Percentiles rank a stretch among this genome's conserved stretches.
phyloP scores from a whole-genome alignment of 176 grass and related monocot species.

The Musa schizocarpa region DNA sequence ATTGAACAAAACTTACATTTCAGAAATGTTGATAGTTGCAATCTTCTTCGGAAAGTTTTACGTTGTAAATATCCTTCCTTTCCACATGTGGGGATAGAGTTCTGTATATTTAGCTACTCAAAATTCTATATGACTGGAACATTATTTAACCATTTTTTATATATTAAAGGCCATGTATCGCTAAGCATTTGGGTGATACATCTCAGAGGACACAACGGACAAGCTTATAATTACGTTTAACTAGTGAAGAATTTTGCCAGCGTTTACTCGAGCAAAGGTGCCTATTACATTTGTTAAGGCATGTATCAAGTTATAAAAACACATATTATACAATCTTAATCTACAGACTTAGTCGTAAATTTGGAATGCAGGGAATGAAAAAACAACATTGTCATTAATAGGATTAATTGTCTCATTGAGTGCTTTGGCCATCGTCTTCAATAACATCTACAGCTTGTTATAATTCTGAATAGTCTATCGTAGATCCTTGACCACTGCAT shows the following conservation, averaged over 20 bases:
- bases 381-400: conserved; percentile 33
- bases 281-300: neutral
- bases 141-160: neutral
- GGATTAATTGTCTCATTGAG: conserved; percentile 36
- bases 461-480: conserved; percentile 48
- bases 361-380: neutral
- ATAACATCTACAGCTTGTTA: conserved; percentile 52
- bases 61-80: neutral
- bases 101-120: too few species aligned
- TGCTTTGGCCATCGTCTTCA: conserved; percentile 20
- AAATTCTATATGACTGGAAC: neutral
- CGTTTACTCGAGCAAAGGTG: too few species aligned
- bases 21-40: too few species aligned
- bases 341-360: neutral
- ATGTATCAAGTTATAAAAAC: neutral
- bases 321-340: neutral
- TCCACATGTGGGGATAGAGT: neutral
- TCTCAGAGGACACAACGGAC: too few species aligned
- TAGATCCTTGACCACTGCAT: conserved; percentile 35
- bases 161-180: neutral
- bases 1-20: too few species aligned
- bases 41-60: too few species aligned
- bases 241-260: too few species aligned
- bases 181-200: neutral
- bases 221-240: too few species aligned